Evolutionary conservation across 1,139 yeast genomes (phyloP), one percentile per base, ranked within the genome.

Genomic region (Meyerozyma sp.): DNA sequence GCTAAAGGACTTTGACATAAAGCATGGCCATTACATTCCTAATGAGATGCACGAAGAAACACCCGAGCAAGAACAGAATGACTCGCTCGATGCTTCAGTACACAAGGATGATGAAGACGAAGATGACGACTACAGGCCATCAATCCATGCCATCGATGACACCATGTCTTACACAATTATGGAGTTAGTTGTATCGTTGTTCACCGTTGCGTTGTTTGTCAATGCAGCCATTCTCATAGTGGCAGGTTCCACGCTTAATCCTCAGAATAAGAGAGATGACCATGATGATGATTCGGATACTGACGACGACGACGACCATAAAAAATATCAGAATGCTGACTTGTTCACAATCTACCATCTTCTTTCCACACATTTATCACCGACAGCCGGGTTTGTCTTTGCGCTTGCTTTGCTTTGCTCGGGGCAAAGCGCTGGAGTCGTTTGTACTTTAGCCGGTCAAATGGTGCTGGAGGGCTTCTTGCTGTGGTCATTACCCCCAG

Each of bases 391-490:
- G 4, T 73, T 89, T 28, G 82, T 93, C 1, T 93, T 93, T 69
- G 97, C 97, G 1, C 66, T 90, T 39, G 98, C 98, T 1, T 77
- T 93, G 62, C 70, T 93, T 42, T 90, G 91, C 59, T 86, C 96
- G n/a, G 98, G 98, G 16, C 96, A 91, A 60, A 86, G 96, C 57
- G 98, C 98, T 2, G 98, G 98, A 41, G 87, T 94, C 27, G 96
- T 93, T n/a, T 93, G 97, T 58, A 93, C 98, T 0, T 75, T 93
- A 58, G 95, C 98, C 1, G 97, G 98, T 18, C 98, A 93, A 62
- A 89, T 91, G 81, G 96, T 93, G 1, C 82, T 90, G 56, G 98
- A 93, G 61, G 98, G 98, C 0, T 94, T 91, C 55, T 73, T 91
- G 40, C 74, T 79, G 48, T 89, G 97, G 93, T 72, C 86, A 1